Evolutionary conservation across 768 basidiomycete species (phyloP).

Genomic region (Tulasnella sp.): DNA sequence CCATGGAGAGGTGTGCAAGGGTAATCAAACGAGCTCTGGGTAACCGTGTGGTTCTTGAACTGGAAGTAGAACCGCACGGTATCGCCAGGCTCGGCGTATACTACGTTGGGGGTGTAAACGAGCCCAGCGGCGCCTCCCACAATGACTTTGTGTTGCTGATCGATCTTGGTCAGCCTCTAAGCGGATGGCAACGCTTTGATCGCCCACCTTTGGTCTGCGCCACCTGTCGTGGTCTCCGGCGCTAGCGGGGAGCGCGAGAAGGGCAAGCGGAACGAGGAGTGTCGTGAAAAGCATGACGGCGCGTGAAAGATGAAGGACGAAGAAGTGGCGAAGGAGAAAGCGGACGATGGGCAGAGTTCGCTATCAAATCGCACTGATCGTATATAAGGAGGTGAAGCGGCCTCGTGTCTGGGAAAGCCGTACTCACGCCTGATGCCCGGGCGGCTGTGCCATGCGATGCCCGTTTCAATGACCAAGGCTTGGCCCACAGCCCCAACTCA

Average conservation of each 20-base stretch:
- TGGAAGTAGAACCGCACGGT: slow-evolving; percentile 27
- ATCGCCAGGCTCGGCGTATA: slow-evolving; percentile 31
- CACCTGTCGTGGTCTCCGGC: not conserved
- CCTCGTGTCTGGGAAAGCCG: not conserved
- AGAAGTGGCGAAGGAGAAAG: slow-evolving; percentile 6
- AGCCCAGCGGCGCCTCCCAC: slow-evolving; percentile 26
- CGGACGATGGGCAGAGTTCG: not conserved
- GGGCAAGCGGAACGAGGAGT: not conserved
- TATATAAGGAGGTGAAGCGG: not conserved
- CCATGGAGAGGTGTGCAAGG: slow-evolving; percentile 50
- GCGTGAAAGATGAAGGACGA: not conserved
- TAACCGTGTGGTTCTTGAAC: slow-evolving; percentile 44
- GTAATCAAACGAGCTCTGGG: slow-evolving; percentile 42
- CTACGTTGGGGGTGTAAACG: slow-evolving; percentile 14
- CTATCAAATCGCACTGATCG: not conserved
- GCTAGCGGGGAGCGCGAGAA: not conserved
- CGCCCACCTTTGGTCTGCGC: not conserved
- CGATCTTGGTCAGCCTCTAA: not conserved
- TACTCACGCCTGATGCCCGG: not conserved
- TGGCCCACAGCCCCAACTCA: not conserved
- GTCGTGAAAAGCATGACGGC: slow-evolving; percentile 4
- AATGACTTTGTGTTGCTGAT: not conserved
- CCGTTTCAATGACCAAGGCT: not conserved
- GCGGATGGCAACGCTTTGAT: not conserved
- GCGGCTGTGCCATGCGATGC: slow-evolving; percentile 5